phyloP scores from a whole-genome alignment of 352 stramenopile species.

The Elongisporangium anandrum region DNA sequence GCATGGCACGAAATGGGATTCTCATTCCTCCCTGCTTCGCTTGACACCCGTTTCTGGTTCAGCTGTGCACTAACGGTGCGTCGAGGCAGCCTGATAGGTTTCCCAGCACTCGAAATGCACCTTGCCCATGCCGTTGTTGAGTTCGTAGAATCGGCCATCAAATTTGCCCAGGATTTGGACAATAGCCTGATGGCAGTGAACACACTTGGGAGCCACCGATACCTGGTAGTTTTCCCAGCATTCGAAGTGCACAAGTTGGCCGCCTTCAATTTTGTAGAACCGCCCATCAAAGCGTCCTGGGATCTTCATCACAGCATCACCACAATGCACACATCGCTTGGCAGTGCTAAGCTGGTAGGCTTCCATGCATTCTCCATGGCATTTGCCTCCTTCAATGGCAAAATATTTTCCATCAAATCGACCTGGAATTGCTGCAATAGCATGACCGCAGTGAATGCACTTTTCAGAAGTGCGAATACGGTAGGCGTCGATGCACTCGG shows the following conservation, averaged over 20 bases:
- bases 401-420: slow-evolving; percentile 81
- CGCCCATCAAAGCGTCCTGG: slow-evolving; percentile 65
- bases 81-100: slow-evolving; percentile 35
- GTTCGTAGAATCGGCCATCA: slow-evolving; percentile 81
- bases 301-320: slow-evolving; percentile 65
- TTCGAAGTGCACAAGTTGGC: slow-evolving; percentile 78
- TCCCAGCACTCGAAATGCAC: slow-evolving; percentile 88
- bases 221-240: slow-evolving; percentile 83
- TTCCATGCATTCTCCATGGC: slow-evolving; percentile 83
- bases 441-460: slow-evolving; percentile 72
- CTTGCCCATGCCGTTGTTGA: slow-evolving; percentile 69
- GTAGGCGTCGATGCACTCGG: slow-evolving; percentile 85
- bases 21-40: too few relatives aligned
- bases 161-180: slow-evolving; percentile 68
- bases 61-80: not conserved
- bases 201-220: slow-evolving; percentile 66
- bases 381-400: slow-evolving; percentile 62
- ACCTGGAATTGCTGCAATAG: slow-evolving; percentile 70
- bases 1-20: not conserved
- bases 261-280: slow-evolving; percentile 83
- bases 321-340: slow-evolving; percentile 70
- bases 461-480: slow-evolving; percentile 77
- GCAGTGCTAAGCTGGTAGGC: slow-evolving; percentile 66
- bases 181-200: slow-evolving; percentile 71
- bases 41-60: not conserved